Evolutionary conservation across 164 flowering plant species (phyloP).

Genomic region (Magnolia officinalis): DNA sequence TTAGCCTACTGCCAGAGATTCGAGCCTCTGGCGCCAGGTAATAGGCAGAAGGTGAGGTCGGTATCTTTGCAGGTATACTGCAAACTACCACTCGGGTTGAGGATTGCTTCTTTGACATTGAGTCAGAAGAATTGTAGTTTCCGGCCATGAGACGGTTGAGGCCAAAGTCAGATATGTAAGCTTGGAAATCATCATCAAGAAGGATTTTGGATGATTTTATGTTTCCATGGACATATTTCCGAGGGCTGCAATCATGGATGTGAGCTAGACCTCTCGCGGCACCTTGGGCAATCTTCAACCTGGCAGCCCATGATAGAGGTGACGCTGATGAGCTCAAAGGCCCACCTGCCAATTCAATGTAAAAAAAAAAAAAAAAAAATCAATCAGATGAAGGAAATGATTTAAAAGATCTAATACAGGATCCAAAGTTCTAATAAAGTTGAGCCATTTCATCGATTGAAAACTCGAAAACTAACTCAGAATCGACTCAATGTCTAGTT

Average conservation of each 20-base stretch:
- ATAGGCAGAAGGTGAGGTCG: constrained; percentile 24
- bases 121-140: constrained; percentile 24
- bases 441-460: neutral
- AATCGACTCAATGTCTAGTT: too few species aligned
- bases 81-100: constrained; percentile 25
- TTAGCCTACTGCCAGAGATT: constrained; percentile 36
- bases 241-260: constrained; percentile 79
- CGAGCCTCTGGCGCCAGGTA: constrained; percentile 84
- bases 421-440: neutral
- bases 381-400: neutral
- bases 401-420: neutral
- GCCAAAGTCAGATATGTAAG: constrained; percentile 82
- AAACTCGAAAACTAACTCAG: too few species aligned
- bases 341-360: constrained; percentile 40
- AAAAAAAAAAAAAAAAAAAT: neutral
- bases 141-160: constrained; percentile 56
- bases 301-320: constrained; percentile 68
- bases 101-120: constrained; percentile 33
- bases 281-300: constrained; percentile 83
- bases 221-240: constrained; percentile 79
- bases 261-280: constrained; percentile 70
- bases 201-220: constrained; percentile 86
- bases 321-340: constrained; percentile 33
- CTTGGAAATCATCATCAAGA: constrained; percentile 68
- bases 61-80: constrained; percentile 24